Base-by-base conservation (phyloP, 2,329 filamentous ascomycete species). In the Fusarium citri region DNA sequence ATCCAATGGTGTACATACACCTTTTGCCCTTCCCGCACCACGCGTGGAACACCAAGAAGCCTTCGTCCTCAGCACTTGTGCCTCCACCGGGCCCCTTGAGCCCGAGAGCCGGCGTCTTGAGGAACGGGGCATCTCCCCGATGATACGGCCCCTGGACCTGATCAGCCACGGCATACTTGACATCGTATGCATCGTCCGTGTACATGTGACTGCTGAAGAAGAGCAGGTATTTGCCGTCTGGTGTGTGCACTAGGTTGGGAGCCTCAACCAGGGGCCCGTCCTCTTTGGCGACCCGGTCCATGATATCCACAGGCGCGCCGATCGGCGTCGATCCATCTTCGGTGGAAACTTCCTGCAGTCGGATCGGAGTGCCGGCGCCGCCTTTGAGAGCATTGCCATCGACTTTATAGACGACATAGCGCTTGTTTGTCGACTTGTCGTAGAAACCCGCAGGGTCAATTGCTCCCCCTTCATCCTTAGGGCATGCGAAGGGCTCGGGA, bases 331-430 rank as follows among this genome's bases (percentile, higher is more conserved):
- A 72, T 4, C 87, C 89, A 64, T 77, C 75, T 69, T 90, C 81
- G 3, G 76, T 70, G 14, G 77, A 76, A 12, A 89, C 81, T 54
- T 82, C 77, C 69, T 89, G 87, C 23, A 90, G 79, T 79, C 88
- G 83, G 64, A 90, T 83, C 0, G 88, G 87, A 41, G 88, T 90
- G 16, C 79, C 59, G 14, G 80, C 80, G n/a, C 80, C 80, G 43
- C 77, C 59, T 6, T 80, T 80, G 37, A 85, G 77, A 60, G 81
- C 82, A 77, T 91, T 91, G 40, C 89, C 89, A 76, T 92, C 89
- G 26, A 91, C 81, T 77, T 92, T 92, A 80, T 89, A 92, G 12
- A 87, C 79, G 8, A 92, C 82, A 74, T 90, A 92, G 8, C 84
- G 83, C 31, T 77, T 82, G 30, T 86, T 86, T 22, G 76, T 79